A percentile compares a stretch with the other conserved stretches of the same genome.
Evolutionary conservation across 202 grass and related monocot genomes (phyloP).

Genomic region (Panicum hallii): DNA sequence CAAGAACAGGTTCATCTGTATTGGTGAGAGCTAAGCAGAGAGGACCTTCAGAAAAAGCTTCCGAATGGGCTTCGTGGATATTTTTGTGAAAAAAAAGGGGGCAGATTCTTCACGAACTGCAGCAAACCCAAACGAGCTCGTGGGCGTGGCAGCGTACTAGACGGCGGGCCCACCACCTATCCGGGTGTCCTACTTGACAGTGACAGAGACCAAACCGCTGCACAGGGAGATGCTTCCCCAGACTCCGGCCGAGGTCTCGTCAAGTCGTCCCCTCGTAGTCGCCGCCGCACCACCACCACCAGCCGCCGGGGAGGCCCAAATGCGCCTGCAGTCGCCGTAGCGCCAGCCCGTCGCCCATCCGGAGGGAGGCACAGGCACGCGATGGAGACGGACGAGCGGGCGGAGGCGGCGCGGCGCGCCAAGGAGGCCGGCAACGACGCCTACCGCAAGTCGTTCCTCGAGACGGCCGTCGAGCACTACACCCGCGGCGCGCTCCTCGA

Average conservation of each 20-base stretch:
- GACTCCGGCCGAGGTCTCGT: slow-evolving; percentile 13
- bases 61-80: too few species aligned
- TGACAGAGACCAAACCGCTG: not conserved
- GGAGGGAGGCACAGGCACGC: not conserved
- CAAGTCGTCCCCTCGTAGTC: slow-evolving; percentile 9
- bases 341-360: not conserved
- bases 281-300: not conserved
- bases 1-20: too few species aligned
- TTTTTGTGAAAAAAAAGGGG: too few species aligned
- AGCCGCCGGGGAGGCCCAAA: not conserved
- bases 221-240: not conserved
- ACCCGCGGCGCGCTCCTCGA: slow-evolving; percentile 57
- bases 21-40: too few species aligned
- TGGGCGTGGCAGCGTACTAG: not conserved
- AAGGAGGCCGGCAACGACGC: slow-evolving; percentile 69
- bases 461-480: slow-evolving; percentile 66
- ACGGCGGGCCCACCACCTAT: not conserved
- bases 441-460: slow-evolving; percentile 57
- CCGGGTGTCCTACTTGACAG: not conserved
- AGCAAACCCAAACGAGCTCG: not conserved
- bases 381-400: slow-evolving; percentile 41
- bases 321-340: not conserved
- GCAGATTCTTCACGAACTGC: too few species aligned
- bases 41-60: too few species aligned
- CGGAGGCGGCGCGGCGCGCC: slow-evolving; percentile 51